Base-by-base conservation (phyloP, 1,139 yeast genomes). In the Yamadazyma spencermartinsiae region DNA sequence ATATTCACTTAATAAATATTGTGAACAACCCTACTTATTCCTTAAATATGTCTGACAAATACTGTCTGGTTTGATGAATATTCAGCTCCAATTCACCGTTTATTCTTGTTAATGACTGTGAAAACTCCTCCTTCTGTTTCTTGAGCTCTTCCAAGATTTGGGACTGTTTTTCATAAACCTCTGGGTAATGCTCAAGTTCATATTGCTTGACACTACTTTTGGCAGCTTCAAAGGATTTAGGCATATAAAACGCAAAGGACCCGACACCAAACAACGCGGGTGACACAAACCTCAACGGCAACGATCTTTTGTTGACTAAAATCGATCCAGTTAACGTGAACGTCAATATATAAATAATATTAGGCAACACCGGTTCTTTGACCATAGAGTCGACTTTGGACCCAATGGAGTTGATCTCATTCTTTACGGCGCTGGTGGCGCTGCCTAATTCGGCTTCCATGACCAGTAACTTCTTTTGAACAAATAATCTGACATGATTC, bases 261-360 rank as follows among this genome's bases (percentile, higher is more conserved):
- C 58, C 70, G 11, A 68, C 56, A 12, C 82, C 84, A 49, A 78
- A 68, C 0, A 64, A 39, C 11, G 74, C 41, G 2, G 86, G 86
- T 2, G 77, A 58, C 2, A 71, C 32, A 45, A 79, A 75, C 46
- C 86, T 66, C 10, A 74, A 32, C 1, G 78, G 77, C 4, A 79
- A 56, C 2, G 71, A 52, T 46, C 74, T 65, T 43, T 64, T 71
- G 45, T 71, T 68, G 13, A 68, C 77, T 29, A 77, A 46, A 42
- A 81, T 75, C 3, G 84, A 76, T 9, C 85, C 83, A 1, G 79
- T 55, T 44, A 81, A 69, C 3, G 81, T 60, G 3, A 72, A 63
- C 1, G 86, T 79, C 35, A 80, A 61, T 4, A 80, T 74, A 49
- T 76, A 76, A 35, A 80, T 70, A 34, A 72, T 56, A 39, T 66